Base-by-base conservation (phyloP, 106 monocot genomes). In the Triglochin maritima region DNA sequence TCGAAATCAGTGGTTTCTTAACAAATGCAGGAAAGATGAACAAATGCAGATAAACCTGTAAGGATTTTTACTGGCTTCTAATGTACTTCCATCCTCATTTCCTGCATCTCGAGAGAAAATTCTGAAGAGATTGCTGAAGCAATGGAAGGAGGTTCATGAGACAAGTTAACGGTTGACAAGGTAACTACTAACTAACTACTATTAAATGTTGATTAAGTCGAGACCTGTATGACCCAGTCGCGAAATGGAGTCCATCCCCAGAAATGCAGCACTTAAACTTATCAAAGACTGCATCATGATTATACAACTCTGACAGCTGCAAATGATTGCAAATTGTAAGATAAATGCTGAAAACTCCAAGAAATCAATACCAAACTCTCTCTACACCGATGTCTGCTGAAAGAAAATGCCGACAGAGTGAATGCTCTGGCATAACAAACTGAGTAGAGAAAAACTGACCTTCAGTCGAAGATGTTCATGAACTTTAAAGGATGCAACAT, bases 181-280 rank as follows among this genome's bases (percentile, higher is more conserved):
- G 1, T 2, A 46, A 66, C n/a, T 7, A 69, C 12, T 46, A 29
- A 49, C 29, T 8, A 51, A 12, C 0, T 12, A 53, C 4, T 10
- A 2, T 6, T 59, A 49, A 63, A 62, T 45, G 10, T 29, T 64
- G 11, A 9, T 8, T 7, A 72, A n/a, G 6, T 16, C 4, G 50
- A 53, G 62, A 86, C 82, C 85, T 82, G 71, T 86, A 86, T 46
- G 85, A 82, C 48, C 85, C 85, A 68, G 55, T 80, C 7, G 79
- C 82, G 66, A 80, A 86, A 59, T 80, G 67, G 59, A 17, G 44
- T 17, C 86, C 80, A 69, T 80, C 77, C 7, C 17, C 73, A 61
- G 77, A 80, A 15, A 82, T 51, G 77, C 82, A 86, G 65, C 82
- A 86, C 42, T 71, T 70, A 51, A 86, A 86, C 51, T 80, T 80